A percentile compares a stretch with the other conserved stretches of the same genome.
phyloP scores from a whole-genome alignment of 768 basidiomycete genomes.

The Mycena chlorophos region DNA sequence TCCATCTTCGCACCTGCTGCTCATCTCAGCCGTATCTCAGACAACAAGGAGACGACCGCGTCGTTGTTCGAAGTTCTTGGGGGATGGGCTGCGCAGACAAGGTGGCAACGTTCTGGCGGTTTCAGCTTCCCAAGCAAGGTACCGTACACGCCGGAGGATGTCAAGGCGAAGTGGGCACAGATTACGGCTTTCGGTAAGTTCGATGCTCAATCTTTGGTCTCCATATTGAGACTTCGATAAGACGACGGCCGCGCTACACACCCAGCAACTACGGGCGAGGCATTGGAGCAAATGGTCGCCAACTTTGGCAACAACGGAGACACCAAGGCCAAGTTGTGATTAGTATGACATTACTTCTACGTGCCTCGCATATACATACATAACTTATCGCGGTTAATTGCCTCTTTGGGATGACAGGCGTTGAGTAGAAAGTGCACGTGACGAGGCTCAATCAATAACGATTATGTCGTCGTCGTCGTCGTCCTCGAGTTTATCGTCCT shows the following conservation, averaged over 20 bases:
- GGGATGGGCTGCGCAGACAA: constrained; percentile 88
- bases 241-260: constrained; percentile 83
- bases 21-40: constrained; percentile 30
- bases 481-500: constrained; percentile 52
- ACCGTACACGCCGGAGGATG: constrained; percentile 75
- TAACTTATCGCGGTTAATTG: not conserved
- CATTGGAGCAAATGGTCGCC: constrained; percentile 65
- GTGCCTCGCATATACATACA: too few species aligned
- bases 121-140: constrained; percentile 82
- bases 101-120: constrained; percentile 92
- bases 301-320: constrained; percentile 53
- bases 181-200: constrained; percentile 83
- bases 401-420: not conserved
- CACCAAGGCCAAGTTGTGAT: constrained; percentile 55
- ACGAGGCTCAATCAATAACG: constrained; percentile 48
- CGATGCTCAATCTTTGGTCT: not conserved
- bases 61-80: constrained; percentile 83
- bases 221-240: constrained; percentile 27
- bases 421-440: not conserved
- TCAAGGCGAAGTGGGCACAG: constrained; percentile 74
- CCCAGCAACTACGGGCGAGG: constrained; percentile 72
- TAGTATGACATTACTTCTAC: not conserved
- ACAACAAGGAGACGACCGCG: constrained; percentile 73
- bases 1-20: not conserved
- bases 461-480: constrained; percentile 61